A percentile compares a stretch with the other conserved stretches of the same genome.
These are phyloP conservation scores for Haplosporangium sp. DNA, from an alignment of 371 early-diverging fungal species.

Conservation along the genomic window DNA sequence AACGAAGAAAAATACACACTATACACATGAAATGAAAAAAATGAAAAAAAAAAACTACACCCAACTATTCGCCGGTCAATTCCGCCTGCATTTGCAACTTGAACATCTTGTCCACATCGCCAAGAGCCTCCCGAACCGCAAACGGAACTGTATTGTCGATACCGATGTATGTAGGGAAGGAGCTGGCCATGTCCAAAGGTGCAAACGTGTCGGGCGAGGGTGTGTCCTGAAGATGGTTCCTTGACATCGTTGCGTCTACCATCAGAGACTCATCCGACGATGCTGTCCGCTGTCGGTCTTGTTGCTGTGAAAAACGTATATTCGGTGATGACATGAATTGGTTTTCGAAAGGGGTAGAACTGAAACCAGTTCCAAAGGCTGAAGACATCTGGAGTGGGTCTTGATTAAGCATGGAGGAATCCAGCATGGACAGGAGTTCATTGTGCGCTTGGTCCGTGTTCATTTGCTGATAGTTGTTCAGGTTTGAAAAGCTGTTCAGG, in stretches of 20 bases:
- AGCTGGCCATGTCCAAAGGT: constrained; percentile 36
- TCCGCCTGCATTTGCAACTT: constrained; percentile 31
- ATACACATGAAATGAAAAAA: too few species aligned
- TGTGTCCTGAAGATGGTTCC: constrained; percentile 24
- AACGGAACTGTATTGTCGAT: constrained; percentile 25
- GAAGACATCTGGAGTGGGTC: constrained; percentile 11
- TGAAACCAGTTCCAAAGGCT: constrained; percentile 17
- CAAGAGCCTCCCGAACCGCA: constrained; percentile 34
- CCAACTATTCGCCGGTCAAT: constrained; percentile 9
- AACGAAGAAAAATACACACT: too few species aligned
- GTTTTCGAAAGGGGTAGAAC: constrained; percentile 1
- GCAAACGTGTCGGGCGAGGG: constrained; percentile 42
- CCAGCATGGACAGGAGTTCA: constrained; percentile 46
- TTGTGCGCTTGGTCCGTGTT: constrained; percentile 53
- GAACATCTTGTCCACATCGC: constrained; percentile 34
- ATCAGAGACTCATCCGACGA: constrained; percentile 22
- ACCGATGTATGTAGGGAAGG: constrained; percentile 36
- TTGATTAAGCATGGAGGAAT: constrained; percentile 29
- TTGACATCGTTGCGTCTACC: constrained; percentile 18
- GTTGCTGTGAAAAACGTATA: background rate
- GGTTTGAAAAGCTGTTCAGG: constrained; percentile 39
- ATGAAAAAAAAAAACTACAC: too few species aligned
- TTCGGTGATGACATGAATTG: background rate
- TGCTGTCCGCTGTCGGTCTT: constrained; percentile 12
- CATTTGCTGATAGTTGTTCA: constrained; percentile 49